Base-by-base conservation (phyloP, 192 early-diverging fungal species). In the Backusella australiensis region DNA sequence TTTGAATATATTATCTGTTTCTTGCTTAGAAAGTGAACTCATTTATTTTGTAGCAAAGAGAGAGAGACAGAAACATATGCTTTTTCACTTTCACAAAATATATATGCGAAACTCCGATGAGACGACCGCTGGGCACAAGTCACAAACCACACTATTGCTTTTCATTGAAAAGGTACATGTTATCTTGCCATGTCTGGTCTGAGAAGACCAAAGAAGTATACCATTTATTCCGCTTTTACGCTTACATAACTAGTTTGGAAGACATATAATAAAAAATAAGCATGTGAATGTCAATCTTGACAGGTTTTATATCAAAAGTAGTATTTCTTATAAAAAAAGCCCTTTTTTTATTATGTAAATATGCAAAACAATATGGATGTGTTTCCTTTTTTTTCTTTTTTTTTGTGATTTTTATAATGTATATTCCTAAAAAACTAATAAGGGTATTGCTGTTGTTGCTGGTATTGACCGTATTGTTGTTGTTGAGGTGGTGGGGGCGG, bases 1-100 rank as follows among this genome's bases (percentile, higher is more conserved):
- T 77, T 83, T 86, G 79, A 88, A 88, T 41, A 87, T 81, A 67
- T 85, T 81, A 34, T 78, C 80, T 19, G 81, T 83, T 42, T 88
- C 86, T 56, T 82, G 74, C 52, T 88, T 88, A 23, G 83, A 81
- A 73, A 72, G 41, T 6, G 36, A 29, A 19, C 19, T 34, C 32
- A 38, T 38, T 19, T 36, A 67, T 35, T 36, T 8, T 35, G 0
- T 23, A n/a, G 5, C 19, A 34, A 68, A n/a, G 4, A 21, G 1
- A n/a, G 1, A n/a, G 9, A 68, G 7, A 68, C 15, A 63, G 2
- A 63, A 12, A 29, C 7, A 63, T 2, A 63, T 29, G 56, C 46
- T 49, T 63, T 23, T 63, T 63, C 56, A 29, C 56, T 63, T 29
- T 23, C 56, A 63, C 56, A 63, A 63, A 63, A 29, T 11, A 63